Conservation (phyloP, 805 yeast species). For the Teunomyces tritomae region DNA sequence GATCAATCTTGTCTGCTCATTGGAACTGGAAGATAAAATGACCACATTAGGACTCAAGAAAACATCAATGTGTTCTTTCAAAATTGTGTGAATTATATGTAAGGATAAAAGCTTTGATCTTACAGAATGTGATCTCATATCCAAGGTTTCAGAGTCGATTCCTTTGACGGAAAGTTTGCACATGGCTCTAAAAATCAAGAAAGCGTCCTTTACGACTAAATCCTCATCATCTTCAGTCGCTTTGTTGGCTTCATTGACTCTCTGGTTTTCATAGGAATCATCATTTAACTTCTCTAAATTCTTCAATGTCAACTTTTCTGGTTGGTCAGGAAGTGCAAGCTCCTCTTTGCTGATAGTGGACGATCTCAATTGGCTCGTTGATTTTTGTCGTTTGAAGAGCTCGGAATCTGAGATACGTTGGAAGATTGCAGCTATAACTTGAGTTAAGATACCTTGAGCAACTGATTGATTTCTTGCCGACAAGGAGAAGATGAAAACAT, state of each 20-base stretch:
- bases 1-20: constrained; percentile 59
- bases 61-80: constrained; percentile 80
- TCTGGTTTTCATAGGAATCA: constrained; percentile 48
- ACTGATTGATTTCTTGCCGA: constrained; percentile 83
- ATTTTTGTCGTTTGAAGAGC: constrained; percentile 10
- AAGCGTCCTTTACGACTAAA: constrained; percentile 82
- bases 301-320: constrained; percentile 51
- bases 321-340: constrained; percentile 9
- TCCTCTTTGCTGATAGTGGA: constrained; percentile 13
- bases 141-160: constrained; percentile 71
- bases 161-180: constrained; percentile 86
- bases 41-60: constrained; percentile 61
- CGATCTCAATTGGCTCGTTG: constrained; percentile 19
- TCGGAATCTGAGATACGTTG: constrained; percentile 52
- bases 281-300: constrained; percentile 56
- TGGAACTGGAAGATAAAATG: constrained; percentile 47
- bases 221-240: constrained; percentile 59
- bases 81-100: constrained; percentile 81
- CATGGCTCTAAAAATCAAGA: constrained; percentile 89
- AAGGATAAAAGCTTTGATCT: constrained; percentile 87
- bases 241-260: constrained; percentile 47
- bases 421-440: constrained; percentile 81
- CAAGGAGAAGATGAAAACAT: constrained; percentile 81
- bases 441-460: constrained; percentile 94
- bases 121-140: constrained; percentile 87